Percentiles rank a stretch among this genome's conserved stretches.
Conservation (phyloP, 2,329 filamentous ascomycete species). For the Nigrospora osmanthi region DNA sequence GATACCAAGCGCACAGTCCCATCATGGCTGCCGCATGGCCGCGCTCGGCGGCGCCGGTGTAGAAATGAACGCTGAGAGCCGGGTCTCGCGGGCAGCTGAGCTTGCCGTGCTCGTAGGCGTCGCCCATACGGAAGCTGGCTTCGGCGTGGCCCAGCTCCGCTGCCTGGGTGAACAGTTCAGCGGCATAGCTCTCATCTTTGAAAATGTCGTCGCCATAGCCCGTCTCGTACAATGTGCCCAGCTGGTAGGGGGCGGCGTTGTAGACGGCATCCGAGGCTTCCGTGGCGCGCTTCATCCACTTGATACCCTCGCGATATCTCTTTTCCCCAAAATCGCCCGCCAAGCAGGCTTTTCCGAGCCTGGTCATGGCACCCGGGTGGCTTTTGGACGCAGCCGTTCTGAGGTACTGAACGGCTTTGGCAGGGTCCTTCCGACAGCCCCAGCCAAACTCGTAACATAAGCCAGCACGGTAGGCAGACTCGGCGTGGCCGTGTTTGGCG, state of each 20-base stretch:
- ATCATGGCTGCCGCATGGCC: constrained; percentile 90
- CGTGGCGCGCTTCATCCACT: constrained; percentile 90
- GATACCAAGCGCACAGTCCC: constrained; percentile 97
- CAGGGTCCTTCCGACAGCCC: constrained; percentile 83
- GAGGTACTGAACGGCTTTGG: constrained; percentile 91
- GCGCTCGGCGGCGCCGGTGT: constrained; percentile 81
- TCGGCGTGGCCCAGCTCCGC: constrained; percentile 86
- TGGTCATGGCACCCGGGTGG: constrained; percentile 90
- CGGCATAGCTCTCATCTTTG: constrained; percentile 81
- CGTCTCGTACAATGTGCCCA: constrained; percentile 80
- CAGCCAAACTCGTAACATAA: constrained; percentile 98
- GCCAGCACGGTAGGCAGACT: constrained; percentile 87
- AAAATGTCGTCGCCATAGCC: constrained; percentile 96
- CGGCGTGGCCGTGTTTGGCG: constrained; percentile 93
- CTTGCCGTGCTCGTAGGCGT: constrained; percentile 90
- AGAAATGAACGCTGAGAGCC: constrained; percentile 92
- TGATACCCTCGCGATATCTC: constrained; percentile 82
- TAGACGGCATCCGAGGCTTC: constrained; percentile 89
- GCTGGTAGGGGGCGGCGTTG: constrained; percentile 85
- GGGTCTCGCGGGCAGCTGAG: constrained; percentile 85
- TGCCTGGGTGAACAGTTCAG: constrained; percentile 88
- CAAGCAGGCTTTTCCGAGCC: constrained; percentile 84
- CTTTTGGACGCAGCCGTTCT: constrained; percentile 85
- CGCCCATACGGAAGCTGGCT: constrained; percentile 82
- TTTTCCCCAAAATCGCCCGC: constrained; percentile 83